These are phyloP conservation scores for Ochromonas danica DNA, from an alignment of 108 stramenopile genomes.

Conservation along the genomic window DNA sequence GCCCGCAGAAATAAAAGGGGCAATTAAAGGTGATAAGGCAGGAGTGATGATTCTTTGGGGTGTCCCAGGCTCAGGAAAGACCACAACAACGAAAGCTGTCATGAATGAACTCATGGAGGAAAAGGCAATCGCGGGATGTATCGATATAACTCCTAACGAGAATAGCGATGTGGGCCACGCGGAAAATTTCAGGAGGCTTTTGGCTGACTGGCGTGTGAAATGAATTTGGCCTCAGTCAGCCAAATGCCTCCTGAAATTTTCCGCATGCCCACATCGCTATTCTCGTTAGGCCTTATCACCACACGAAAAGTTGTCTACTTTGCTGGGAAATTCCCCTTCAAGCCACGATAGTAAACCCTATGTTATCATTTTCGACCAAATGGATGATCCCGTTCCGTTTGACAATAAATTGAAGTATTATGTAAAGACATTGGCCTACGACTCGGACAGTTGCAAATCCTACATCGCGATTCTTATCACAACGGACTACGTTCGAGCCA, in stretches of 20 bases:
- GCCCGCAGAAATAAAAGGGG: neutral
- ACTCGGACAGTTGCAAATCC: constrained; percentile 5
- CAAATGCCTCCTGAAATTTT: constrained; percentile 16
- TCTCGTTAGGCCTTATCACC: neutral
- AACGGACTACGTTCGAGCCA: constrained; percentile 1
- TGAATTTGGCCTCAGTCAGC: neutral
- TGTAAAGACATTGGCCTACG: constrained; percentile 9
- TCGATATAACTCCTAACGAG: neutral
- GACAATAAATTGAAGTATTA: neutral
- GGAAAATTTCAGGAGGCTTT: constrained; percentile 6
- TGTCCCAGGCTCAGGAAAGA: constrained; percentile 1
- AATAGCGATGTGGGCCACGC: constrained; percentile 1
- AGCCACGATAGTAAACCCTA: constrained; percentile 5
- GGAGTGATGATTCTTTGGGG: constrained; percentile 5
- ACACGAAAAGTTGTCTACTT: constrained; percentile 2
- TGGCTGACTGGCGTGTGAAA: constrained; percentile 1
- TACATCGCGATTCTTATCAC: constrained; percentile 1
- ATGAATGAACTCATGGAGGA: constrained; percentile 1
- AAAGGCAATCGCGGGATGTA: constrained; percentile 1
- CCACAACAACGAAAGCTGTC: constrained; percentile 9
- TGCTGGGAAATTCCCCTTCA: constrained; percentile 14
- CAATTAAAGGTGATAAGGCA: constrained; percentile 5
- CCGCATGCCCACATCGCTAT: neutral
- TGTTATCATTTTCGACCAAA: constrained; percentile 10
- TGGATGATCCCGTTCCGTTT: constrained; percentile 1